Evolutionary conservation across 1,284 basidiomycete genomes (phyloP), one percentile per base, ranked within the genome.

Genomic region (Trametes hirsuta): DNA sequence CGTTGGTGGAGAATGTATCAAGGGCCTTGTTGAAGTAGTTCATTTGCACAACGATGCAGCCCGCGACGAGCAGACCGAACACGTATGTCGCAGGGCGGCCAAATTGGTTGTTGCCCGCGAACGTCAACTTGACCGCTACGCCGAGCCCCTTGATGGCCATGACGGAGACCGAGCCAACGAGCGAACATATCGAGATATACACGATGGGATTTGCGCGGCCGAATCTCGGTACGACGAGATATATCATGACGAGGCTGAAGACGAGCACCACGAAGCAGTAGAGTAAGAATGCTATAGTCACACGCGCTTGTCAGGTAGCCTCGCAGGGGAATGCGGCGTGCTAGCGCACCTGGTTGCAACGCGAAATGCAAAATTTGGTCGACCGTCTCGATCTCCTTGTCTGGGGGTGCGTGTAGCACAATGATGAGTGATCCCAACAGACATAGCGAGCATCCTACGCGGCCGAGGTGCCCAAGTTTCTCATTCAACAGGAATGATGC

Each of bases 11-110:
- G 76, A 98, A 99, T 2, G 90, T 94, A 73, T 98, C 97, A 54
- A 99, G 83, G 0, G 97, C 97, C 74, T 98, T 98, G 83, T 98
- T 99, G 79, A 98, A 98, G 80, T 97, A 99, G 79, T 98, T 97
- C 93, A 97, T 96, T 77, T 98, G 96, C 2, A 97, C 86, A 54
- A 97, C 72, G 71, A 99, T 98, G 77, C 95, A 98, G 3, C 88
- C 79, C 1, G 84, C 84, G 4, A 96, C 91, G 39, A 94, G 86
- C 54, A 94, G 82, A 42, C 87, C 94, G 71, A 99, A 98, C 47
- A 98, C 85, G 75, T 98, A 99, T 11, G 97, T 99, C 72, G 93
- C 95, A 34, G 92, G 87, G 73, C 97, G 94, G 1, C 90, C 89
- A 73, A 99, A 93, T 76, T 99, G 97, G 77, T 99, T 99, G 74